Conservation (phyloP, 345 rosid species). For the Eucalyptus fibrosa region DNA sequence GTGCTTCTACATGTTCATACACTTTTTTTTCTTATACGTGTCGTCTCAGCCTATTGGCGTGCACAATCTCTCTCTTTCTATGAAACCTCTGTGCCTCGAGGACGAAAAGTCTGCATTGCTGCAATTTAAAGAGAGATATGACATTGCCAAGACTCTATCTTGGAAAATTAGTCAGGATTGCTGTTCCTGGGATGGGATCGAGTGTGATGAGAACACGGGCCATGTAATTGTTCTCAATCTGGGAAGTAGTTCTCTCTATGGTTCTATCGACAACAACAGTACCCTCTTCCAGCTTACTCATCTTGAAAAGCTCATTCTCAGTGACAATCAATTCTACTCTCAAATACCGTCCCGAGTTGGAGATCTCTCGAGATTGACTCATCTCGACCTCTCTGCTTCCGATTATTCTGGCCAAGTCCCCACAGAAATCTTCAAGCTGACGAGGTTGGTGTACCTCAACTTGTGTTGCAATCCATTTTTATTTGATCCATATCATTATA, state of each 20-base stretch:
- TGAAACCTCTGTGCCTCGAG: neutral
- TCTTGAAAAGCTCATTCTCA: neutral
- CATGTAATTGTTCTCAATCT: neutral
- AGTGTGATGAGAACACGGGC: neutral
- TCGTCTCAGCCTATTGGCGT: neutral
- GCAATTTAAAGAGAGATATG: neutral
- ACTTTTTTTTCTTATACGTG: neutral
- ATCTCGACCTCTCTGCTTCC: too few species aligned
- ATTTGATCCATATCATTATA: too few species aligned
- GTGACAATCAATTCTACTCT: too few species aligned
- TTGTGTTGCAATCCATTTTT: fast-evolving
- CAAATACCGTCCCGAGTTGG: too few species aligned
- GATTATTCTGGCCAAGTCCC: too few species aligned
- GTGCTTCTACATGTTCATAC: neutral
- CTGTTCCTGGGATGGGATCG: neutral
- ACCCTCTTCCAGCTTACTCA: neutral
- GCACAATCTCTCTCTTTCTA: fast-evolving
- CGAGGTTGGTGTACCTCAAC: too few species aligned
- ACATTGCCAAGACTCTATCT: neutral
- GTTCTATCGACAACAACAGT: neutral
- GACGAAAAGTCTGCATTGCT: neutral
- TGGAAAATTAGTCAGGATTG: neutral
- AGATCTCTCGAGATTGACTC: too few species aligned
- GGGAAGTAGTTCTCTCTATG: neutral
- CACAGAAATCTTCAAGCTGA: too few species aligned